Evolutionary conservation across 2,329 filamentous ascomycete genomes (phyloP).

Genomic region (Pseudocercospora eumusae): DNA sequence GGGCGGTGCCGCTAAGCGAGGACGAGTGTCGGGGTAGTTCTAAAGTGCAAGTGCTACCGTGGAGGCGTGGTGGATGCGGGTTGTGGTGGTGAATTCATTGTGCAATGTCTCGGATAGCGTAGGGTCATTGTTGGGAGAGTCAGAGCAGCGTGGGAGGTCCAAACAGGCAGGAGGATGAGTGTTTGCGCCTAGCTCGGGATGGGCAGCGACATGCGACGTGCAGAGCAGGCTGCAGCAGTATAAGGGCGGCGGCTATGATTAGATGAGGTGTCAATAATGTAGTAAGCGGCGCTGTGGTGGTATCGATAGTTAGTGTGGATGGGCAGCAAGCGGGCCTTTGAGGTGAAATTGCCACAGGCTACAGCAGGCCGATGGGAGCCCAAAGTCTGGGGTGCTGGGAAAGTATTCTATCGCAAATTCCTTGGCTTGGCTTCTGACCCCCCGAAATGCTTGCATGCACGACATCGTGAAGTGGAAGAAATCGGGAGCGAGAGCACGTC

Average conservation of each 20-base stretch:
- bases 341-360: constrained; percentile 20
- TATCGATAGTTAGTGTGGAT: too few relatives aligned
- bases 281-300: constrained; percentile 12
- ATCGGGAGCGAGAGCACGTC: background rate
- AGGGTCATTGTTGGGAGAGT: constrained; percentile 26
- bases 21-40: constrained; percentile 1
- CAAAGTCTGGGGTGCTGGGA: constrained; percentile 15
- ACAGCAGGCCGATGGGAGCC: constrained; percentile 10
- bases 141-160: constrained; percentile 16
- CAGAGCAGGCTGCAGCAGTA: constrained; percentile 7
- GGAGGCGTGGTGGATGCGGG: constrained; percentile 9
- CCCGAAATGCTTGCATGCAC: background rate
- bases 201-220: constrained; percentile 6
- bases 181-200: constrained; percentile 29
- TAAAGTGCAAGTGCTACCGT: constrained; percentile 18
- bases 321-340: constrained; percentile 20
- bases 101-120: constrained; percentile 31
- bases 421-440: background rate
- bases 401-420: background rate
- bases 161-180: constrained; percentile 31
- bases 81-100: constrained; percentile 28
- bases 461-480: constrained; percentile 9
- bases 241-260: constrained; percentile 12
- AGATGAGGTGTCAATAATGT: too few relatives aligned
- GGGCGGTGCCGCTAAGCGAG: constrained; percentile 10